These are phyloP conservation scores for Forsythia suspensa DNA, from an alignment of 257 asterid genomes.

Conservation along the genomic window DNA sequence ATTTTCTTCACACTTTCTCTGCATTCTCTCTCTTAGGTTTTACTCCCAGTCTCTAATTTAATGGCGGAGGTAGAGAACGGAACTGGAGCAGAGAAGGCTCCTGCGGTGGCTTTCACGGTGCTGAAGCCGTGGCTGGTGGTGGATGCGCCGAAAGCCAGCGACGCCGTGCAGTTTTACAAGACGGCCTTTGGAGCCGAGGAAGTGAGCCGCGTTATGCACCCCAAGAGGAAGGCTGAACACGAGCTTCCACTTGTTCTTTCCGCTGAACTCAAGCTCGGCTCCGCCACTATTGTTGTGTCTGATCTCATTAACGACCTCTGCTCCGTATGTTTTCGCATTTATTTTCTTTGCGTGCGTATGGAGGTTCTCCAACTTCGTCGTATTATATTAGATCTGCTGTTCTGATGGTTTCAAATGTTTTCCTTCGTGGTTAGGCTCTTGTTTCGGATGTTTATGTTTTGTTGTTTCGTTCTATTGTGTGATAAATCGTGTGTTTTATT, in stretches of 20 bases:
- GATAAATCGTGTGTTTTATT: too few relatives aligned
- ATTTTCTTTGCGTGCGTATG: background rate
- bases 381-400: constrained; percentile 21
- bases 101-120: constrained; percentile 44
- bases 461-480: background rate
- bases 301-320: constrained; percentile 56
- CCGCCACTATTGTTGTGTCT: constrained; percentile 53
- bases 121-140: constrained; percentile 70
- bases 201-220: constrained; percentile 54
- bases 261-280: constrained; percentile 75
- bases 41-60: background rate
- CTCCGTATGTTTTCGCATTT: constrained; percentile 39
- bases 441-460: background rate
- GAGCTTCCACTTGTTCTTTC: constrained; percentile 64
- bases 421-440: background rate
- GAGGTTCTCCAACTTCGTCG: background rate
- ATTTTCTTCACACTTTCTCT: background rate
- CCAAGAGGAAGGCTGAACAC: constrained; percentile 91
- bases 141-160: constrained; percentile 64
- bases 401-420: background rate
- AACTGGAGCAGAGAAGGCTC: constrained; percentile 24
- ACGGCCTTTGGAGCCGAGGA: constrained; percentile 92
- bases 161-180: constrained; percentile 80
- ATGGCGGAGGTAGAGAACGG: constrained; percentile 57
- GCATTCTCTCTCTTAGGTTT: constrained; percentile 29